phyloP scores from a whole-genome alignment of 179 eudicot species.

The Beta corolliflora region DNA sequence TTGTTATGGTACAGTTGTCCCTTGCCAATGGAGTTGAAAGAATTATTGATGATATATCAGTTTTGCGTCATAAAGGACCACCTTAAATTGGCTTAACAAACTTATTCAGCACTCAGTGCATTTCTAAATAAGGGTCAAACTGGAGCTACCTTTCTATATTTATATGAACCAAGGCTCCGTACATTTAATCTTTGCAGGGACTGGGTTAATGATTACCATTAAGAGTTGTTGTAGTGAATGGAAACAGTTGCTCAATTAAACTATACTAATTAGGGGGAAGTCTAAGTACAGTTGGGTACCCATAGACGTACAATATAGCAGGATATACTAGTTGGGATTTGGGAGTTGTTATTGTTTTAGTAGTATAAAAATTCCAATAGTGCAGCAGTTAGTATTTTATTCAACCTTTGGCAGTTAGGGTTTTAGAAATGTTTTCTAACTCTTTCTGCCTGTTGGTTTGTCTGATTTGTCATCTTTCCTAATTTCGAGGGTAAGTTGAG shows the following conservation, averaged over 20 bases:
- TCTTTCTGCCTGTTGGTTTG: slow-evolving; percentile 27
- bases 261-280: background rate
- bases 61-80: background rate
- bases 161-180: background rate
- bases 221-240: background rate
- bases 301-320: background rate
- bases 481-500: slow-evolving; percentile 6
- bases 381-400: slow-evolving; percentile 14
- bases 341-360: background rate
- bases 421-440: slow-evolving; percentile 27
- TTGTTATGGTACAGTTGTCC: slow-evolving; percentile 13
- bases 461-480: slow-evolving; percentile 17
- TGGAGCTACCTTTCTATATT: background rate
- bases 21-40: background rate
- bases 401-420: slow-evolving; percentile 14
- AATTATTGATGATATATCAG: background rate
- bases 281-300: background rate
- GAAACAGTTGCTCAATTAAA: background rate
- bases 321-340: background rate
- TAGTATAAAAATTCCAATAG: background rate
- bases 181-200: background rate
- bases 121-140: background rate
- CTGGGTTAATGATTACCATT: background rate
- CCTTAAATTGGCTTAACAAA: background rate
- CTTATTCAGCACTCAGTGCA: background rate